A percentile compares a stretch with the other conserved stretches of the same genome.
Conservation (phyloP, 495 filamentous ascomycete species). For the Penicillium alfredii region DNA sequence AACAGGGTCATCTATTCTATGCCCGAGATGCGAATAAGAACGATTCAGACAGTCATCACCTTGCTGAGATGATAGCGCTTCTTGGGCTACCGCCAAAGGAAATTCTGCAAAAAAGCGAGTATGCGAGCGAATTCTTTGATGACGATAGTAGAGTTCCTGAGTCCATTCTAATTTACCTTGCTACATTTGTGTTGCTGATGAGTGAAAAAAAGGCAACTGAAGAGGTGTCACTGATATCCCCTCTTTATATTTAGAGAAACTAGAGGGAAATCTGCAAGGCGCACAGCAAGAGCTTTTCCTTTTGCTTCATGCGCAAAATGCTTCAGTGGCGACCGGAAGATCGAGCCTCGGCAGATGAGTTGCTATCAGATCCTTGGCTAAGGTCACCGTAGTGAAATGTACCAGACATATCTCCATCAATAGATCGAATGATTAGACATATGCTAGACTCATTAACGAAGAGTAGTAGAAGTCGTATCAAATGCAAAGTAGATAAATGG, state of each 20-base stretch:
- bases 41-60: constrained; percentile 32
- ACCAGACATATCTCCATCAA: too few relatives aligned
- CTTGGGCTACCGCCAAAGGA: constrained; percentile 37
- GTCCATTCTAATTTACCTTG: background rate
- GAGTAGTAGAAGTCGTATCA: too few relatives aligned
- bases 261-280: constrained; percentile 22
- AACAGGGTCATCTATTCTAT: constrained; percentile 36
- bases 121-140: constrained; percentile 22
- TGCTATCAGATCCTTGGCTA: constrained; percentile 27
- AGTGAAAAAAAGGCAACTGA: constrained; percentile 8
- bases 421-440: too few relatives aligned
- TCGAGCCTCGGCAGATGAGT: constrained; percentile 32
- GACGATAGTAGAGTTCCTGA: constrained; percentile 2
- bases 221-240: constrained; percentile 8
- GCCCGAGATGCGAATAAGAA: constrained; percentile 27
- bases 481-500: too few relatives aligned
- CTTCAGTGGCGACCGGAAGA: constrained; percentile 39
- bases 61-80: constrained; percentile 38
- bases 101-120: constrained; percentile 24
- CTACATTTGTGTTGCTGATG: background rate
- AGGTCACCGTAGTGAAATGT: constrained; percentile 7
- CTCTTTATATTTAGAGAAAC: constrained; percentile 11
- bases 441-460: too few relatives aligned
- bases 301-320: constrained; percentile 34
- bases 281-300: constrained; percentile 32